Evolutionary conservation across 768 basidiomycete species (phyloP), one percentile per base, ranked within the genome.

Genomic region (Podaxis sp.): DNA sequence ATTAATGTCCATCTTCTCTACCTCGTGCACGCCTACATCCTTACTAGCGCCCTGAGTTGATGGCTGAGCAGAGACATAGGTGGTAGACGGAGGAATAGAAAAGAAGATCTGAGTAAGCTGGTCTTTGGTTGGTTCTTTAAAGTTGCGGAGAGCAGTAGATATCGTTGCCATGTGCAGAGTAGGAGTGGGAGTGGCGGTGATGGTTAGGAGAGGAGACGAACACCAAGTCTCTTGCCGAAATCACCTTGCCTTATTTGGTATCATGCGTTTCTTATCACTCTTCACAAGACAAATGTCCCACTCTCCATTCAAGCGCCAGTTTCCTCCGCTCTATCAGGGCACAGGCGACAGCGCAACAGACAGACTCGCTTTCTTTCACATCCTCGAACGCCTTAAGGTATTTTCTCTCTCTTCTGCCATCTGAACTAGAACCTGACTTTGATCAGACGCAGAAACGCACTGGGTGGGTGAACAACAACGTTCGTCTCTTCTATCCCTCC

Each of bases 51-150:
- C 63, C 52, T 61, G 65, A 65, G 70, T 66, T 51, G 66, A 57
- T 26, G 71, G 68, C 58, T 71, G 72, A 4, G 9, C 13, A 2
- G n/a, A 24, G 49, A 39, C 33, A 33, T 33, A n/a, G 17, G 49
- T 39, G 6, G 58, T 39, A 17, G 70, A 71, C 46, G 86, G 77
- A 22, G 92, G 92, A 53, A 95, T 79, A 22, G 94, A 92, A 80
- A 96, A 96, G 85, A 90, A 95, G 65, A 91, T 84, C 63, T 93
- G 80, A 8, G 89, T 88, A 54, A 89, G 77, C 74, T 96, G 89
- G 60, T 96, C 95, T 76, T 88, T 94, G 6, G 90, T 89, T 52
- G 93, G 93, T 75, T 96, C 95, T 80, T 92, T 93, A 83, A 95
- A 95, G 71, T 92, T 85, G 60, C 95, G 87, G 51, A 97, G 85